Evolutionary conservation across 2,329 filamentous ascomycete genomes (phyloP).

Genomic region (Botrytis fragariae): DNA sequence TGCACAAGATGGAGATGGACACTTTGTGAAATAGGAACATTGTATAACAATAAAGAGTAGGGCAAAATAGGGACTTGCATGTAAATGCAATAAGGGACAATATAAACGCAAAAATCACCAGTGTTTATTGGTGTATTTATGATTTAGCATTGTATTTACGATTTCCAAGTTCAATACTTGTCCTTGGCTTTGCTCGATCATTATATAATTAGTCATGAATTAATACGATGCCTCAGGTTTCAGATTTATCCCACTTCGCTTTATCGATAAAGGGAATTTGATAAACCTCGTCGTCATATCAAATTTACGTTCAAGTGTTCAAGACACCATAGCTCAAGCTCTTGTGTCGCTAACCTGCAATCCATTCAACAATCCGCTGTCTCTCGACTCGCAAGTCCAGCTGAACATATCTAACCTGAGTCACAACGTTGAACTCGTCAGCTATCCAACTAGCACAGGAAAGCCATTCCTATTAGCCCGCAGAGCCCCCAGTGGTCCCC

Average conservation of each 20-base stretch:
- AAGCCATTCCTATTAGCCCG: not conserved
- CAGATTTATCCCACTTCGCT: not conserved
- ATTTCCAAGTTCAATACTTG: not conserved
- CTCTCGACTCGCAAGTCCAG: not conserved
- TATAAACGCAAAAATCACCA: too few relatives aligned
- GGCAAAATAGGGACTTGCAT: too few relatives aligned
- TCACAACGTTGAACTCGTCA: not conserved
- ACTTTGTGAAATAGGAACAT: not conserved
- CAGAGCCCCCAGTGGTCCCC: constrained; percentile 1
- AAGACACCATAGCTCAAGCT: not conserved
- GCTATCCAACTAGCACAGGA: not conserved
- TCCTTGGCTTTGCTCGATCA: not conserved
- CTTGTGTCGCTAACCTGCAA: not conserved
- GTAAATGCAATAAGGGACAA: not conserved
- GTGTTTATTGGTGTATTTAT: not conserved
- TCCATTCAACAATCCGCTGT: not conserved
- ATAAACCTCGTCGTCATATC: not conserved
- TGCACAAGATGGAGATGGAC: not conserved
- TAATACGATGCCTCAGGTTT: not conserved
- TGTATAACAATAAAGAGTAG: too few relatives aligned
- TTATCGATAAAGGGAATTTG: constrained; percentile 15
- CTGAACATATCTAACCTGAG: not conserved
- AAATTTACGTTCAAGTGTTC: not conserved
- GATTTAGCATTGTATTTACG: not conserved
- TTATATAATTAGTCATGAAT: not conserved